A percentile compares a stretch with the other conserved stretches of the same genome.
phyloP scores from a whole-genome alignment of 805 yeast species.

The Starmerella roubikii region DNA sequence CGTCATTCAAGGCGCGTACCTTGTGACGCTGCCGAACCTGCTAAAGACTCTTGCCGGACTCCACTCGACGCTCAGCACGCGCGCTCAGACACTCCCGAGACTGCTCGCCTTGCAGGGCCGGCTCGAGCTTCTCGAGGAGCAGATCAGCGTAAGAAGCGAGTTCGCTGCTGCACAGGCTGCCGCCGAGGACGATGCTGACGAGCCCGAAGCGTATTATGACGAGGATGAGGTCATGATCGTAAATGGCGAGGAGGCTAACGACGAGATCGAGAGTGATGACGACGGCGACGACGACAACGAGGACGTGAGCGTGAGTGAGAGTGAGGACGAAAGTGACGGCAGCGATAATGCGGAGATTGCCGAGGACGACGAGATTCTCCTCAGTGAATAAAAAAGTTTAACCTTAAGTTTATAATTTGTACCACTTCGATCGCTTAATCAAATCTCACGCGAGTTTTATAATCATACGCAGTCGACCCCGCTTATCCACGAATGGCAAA shows the following conservation, averaged over 20 bases:
- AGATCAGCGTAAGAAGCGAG: conserved; percentile 53
- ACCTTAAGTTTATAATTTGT: conserved; percentile 1
- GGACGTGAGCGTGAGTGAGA: conserved; percentile 28
- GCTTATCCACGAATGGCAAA: too few relatives aligned
- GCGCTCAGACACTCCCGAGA: conserved; percentile 46
- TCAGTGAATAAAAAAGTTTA: conserved; percentile 5
- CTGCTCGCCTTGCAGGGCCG: conserved; percentile 77
- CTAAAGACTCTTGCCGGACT: conserved; percentile 43
- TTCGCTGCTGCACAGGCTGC: conserved; percentile 27
- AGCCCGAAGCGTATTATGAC: conserved; percentile 28
- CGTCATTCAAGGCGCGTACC: conserved; percentile 53
- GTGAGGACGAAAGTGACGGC: conserved; percentile 21
- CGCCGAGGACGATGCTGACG: conserved; percentile 26
- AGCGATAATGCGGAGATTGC: conserved; percentile 20
- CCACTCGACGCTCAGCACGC: conserved; percentile 42
- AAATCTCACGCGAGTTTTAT: too few relatives aligned
- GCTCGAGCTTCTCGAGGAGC: conserved; percentile 61
- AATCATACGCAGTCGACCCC: not conserved
- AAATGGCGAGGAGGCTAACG: conserved; percentile 36
- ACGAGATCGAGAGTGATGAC: conserved; percentile 24
- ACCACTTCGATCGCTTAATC: too few relatives aligned
- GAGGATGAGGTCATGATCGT: conserved; percentile 29
- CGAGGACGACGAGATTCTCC: conserved; percentile 23
- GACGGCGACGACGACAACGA: conserved; percentile 27
- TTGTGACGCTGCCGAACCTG: conserved; percentile 39